Evolutionary conservation across 306 rosid species (phyloP).

Genomic region (Medicago lupulina): DNA sequence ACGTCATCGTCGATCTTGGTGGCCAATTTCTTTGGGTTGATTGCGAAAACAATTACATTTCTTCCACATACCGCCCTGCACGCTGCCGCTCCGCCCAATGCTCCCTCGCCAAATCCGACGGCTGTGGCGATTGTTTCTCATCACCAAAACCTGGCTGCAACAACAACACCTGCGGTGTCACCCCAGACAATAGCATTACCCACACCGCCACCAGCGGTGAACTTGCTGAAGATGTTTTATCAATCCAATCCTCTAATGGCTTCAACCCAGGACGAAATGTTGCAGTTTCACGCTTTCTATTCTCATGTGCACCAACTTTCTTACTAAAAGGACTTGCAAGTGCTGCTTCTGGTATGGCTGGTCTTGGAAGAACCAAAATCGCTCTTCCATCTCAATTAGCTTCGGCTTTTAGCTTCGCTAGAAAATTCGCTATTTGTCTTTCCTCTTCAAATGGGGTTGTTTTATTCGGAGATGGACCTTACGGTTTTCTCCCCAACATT

Average conservation of each 20-base stretch:
- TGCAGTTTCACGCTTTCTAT: conserved; percentile 49
- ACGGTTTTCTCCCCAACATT: conserved; percentile 51
- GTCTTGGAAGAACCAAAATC: conserved; percentile 61
- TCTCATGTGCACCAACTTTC: conserved; percentile 58
- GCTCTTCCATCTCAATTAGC: conserved; percentile 58
- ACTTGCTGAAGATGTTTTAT: conserved; percentile 51
- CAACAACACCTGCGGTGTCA: conserved; percentile 61
- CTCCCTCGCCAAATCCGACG: conserved; percentile 54
- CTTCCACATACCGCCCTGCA: conserved; percentile 65
- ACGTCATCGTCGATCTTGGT: conserved; percentile 61
- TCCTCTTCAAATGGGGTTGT: conserved; percentile 48
- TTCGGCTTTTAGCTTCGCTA: conserved; percentile 62
- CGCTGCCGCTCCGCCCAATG: conserved; percentile 62
- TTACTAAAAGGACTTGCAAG: conserved; percentile 52
- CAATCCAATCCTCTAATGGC: conserved; percentile 59
- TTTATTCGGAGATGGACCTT: conserved; percentile 64
- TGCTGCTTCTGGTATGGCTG: conserved; percentile 67
- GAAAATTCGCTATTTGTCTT: conserved; percentile 62
- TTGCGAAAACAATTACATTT: conserved; percentile 49
- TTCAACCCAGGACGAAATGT: conserved; percentile 53
- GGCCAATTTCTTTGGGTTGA: conserved; percentile 66
- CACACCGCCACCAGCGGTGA: conserved; percentile 62
- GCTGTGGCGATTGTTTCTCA: conserved; percentile 64
- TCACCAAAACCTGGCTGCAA: conserved; percentile 67
- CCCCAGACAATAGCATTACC: conserved; percentile 52